phyloP scores from a whole-genome alignment of 2,329 filamentous ascomycete genomes.

The Bipolaris cookei region DNA sequence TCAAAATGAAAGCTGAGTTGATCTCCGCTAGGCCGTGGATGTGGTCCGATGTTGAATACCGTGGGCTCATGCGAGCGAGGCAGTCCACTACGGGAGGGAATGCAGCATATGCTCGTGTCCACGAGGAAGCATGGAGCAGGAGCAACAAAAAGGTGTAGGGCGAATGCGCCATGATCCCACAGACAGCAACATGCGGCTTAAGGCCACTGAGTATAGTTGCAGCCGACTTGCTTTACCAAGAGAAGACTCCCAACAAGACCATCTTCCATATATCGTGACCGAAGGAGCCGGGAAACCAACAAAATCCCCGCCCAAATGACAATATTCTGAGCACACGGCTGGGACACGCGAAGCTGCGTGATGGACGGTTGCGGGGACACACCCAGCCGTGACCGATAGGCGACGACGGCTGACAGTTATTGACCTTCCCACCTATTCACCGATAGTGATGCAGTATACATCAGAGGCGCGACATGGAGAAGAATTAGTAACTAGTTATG shows the following conservation, averaged over 20 bases:
- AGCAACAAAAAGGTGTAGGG: background rate
- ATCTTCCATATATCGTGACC: constrained; percentile 4
- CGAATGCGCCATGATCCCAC: constrained; percentile 6
- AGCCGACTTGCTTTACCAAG: constrained; percentile 4
- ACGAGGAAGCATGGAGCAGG: background rate
- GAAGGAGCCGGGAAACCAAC: constrained; percentile 2
- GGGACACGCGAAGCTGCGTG: background rate
- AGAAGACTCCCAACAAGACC: constrained; percentile 4
- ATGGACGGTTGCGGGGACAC: background rate
- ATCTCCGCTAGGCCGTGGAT: constrained; percentile 1
- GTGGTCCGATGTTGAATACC: constrained; percentile 1
- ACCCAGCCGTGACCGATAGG: constrained; percentile 2
- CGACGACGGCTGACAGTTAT: background rate
- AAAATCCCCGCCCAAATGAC: background rate
- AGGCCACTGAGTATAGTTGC: constrained; percentile 5
- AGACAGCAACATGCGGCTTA: constrained; percentile 8
- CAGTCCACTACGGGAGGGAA: constrained; percentile 1
- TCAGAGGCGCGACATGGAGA: constrained; percentile 1
- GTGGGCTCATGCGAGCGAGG: constrained; percentile 2
- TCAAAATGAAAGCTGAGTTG: background rate
- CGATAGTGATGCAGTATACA: constrained; percentile 1
- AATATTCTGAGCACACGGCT: background rate
- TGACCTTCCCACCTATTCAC: constrained; percentile 1
- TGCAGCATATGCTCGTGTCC: constrained; percentile 1
- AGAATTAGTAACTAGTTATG: constrained; percentile 5